These are phyloP conservation scores for Arthrobotrys conoides DNA, from an alignment of 2,329 filamentous ascomycete species.

Conservation along the genomic window DNA sequence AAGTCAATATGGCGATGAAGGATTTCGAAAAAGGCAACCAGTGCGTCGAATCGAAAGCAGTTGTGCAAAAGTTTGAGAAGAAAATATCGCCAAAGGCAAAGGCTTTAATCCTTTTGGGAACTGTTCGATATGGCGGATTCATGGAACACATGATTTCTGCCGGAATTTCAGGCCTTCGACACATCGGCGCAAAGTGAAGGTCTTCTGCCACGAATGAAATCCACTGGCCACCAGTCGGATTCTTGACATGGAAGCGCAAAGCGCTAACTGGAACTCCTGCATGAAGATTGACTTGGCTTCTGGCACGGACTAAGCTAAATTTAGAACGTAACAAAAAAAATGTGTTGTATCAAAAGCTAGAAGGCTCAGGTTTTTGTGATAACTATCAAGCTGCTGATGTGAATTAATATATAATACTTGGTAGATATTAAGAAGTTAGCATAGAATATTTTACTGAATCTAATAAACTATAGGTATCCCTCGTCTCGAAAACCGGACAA, in stretches of 20 bases:
- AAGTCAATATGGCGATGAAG: not conserved
- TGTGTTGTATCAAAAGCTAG: not conserved
- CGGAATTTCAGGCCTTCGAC: not conserved
- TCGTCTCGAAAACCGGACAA: too few relatives aligned
- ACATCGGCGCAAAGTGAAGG: not conserved
- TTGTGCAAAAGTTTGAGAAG: constrained; percentile 13
- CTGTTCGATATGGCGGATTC: not conserved
- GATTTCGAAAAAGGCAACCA: constrained; percentile 4
- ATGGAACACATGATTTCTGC: not conserved
- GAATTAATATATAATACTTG: too few relatives aligned
- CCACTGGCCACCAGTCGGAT: not conserved
- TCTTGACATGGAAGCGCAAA: constrained; percentile 9
- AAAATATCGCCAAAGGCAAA: not conserved
- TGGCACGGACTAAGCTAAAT: constrained; percentile 26
- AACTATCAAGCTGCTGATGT: too few relatives aligned
- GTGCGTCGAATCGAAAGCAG: constrained; percentile 9
- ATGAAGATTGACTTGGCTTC: constrained; percentile 19
- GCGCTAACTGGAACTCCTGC: constrained; percentile 23
- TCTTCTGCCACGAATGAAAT: constrained; percentile 1
- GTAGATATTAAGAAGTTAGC: too few relatives aligned
- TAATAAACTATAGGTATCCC: too few relatives aligned
- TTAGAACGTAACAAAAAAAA: not conserved
- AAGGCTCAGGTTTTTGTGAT: too few relatives aligned
- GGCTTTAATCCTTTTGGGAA: constrained; percentile 6
- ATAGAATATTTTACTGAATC: too few relatives aligned